Conservation (phyloP, 1,284 basidiomycete genomes). For the Rhizoctonia solani region DNA sequence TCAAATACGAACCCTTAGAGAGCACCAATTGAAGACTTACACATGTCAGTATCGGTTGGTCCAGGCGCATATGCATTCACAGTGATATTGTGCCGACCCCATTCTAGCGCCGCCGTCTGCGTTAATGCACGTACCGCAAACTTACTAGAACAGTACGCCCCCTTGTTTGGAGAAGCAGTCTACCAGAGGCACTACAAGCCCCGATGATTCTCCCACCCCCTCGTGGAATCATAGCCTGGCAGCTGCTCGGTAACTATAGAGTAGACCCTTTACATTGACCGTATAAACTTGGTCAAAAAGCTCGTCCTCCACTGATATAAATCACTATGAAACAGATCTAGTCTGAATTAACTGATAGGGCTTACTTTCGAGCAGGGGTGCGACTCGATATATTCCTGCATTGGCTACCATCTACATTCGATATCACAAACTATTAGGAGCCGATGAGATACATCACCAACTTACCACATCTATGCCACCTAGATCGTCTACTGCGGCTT, state of each 20-base stretch:
- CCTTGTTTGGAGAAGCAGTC: background rate
- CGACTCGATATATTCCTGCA: conserved; percentile 17
- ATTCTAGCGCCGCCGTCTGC: conserved; percentile 41
- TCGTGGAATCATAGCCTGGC: conserved; percentile 42
- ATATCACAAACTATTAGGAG: background rate
- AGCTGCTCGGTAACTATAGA: conserved; percentile 42
- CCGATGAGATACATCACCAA: background rate
- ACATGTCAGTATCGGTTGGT: conserved; percentile 41
- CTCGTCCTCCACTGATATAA: conserved; percentile 16
- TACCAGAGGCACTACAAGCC: conserved; percentile 36
- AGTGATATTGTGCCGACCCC: conserved; percentile 41
- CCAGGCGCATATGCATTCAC: conserved; percentile 43
- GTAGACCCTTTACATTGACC: conserved; percentile 41
- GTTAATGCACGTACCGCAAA: conserved; percentile 42
- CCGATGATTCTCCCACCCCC: conserved; percentile 42
- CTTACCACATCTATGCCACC: conserved; percentile 22
- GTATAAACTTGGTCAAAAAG: conserved; percentile 39
- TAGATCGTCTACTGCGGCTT: background rate
- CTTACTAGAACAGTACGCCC: conserved; percentile 39
- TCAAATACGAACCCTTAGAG: background rate
- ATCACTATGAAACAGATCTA: background rate
- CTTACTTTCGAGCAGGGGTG: conserved; percentile 31
- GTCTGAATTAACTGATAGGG: background rate
- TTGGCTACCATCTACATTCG: conserved; percentile 32
- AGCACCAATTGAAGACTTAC: conserved; percentile 17